These are phyloP conservation scores for Starmerella etchellsii DNA, from an alignment of 805 yeast genomes.

Conservation along the genomic window DNA sequence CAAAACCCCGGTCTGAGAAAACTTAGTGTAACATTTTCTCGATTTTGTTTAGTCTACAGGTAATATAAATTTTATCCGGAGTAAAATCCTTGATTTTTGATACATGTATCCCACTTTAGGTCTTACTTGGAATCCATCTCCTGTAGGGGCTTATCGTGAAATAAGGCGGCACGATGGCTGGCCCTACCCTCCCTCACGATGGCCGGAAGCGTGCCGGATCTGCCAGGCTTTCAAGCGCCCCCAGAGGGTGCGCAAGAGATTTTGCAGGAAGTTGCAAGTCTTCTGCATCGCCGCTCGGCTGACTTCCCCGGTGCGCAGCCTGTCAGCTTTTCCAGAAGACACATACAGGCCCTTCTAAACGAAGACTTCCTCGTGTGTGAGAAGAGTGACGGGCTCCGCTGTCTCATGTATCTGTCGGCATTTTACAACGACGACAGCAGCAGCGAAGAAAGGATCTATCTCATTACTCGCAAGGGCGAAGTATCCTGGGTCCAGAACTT, in stretches of 20 bases:
- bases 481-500: conserved; percentile 64
- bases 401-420: conserved; percentile 51
- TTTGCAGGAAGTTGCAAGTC: conserved; percentile 51
- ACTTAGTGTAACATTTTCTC: too few species aligned
- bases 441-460: conserved; percentile 79
- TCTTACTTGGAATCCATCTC: too few species aligned
- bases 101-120: too few species aligned
- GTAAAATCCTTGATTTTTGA: too few species aligned
- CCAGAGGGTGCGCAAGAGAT: conserved; percentile 57
- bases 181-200: too few species aligned
- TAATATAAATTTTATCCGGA: too few species aligned
- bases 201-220: conserved; percentile 45
- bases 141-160: too few species aligned
- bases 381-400: conserved; percentile 85
- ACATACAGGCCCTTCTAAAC: conserved; percentile 49
- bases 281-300: conserved; percentile 43
- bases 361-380: conserved; percentile 92
- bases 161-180: too few species aligned
- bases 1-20: too few species aligned
- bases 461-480: conserved; percentile 81
- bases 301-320: conserved; percentile 87
- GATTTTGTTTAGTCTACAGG: too few species aligned
- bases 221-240: conserved; percentile 75
- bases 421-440: conserved; percentile 31
- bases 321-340: conserved; percentile 68